Evolutionary conservation across 805 yeast genomes (phyloP).

Genomic region (Ogataea nitratoaversa): DNA sequence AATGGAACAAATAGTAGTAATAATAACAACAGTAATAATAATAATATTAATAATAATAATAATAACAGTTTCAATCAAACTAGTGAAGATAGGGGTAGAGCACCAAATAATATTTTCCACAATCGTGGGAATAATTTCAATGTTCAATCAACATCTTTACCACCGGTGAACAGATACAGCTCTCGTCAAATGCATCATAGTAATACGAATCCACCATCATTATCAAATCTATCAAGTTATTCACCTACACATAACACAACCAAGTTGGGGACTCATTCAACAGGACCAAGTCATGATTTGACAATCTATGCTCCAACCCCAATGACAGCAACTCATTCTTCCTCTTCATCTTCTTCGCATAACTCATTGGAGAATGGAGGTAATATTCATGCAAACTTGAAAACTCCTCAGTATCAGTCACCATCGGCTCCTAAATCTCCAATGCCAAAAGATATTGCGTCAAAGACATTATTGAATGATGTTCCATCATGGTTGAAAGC

Average conservation of each 20-base stretch:
- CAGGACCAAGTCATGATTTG: not conserved
- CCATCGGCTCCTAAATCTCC: constrained; percentile 33
- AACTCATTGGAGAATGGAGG: not conserved
- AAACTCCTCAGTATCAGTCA: constrained; percentile 3
- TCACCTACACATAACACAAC: not conserved
- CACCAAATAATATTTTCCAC: constrained; percentile 13
- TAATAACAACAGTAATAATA: not conserved
- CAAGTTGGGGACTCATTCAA: not conserved
- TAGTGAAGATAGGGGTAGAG: constrained; percentile 20
- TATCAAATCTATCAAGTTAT: not conserved
- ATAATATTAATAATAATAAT: constrained; percentile 6
- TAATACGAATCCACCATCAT: not conserved
- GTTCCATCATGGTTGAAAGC: constrained; percentile 92
- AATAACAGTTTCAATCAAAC: constrained; percentile 2
- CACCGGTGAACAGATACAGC: constrained; percentile 16
- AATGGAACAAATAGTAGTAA: constrained; percentile 3
- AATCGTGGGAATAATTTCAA: constrained; percentile 11
- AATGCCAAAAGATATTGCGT: constrained; percentile 48
- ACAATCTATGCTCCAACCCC: constrained; percentile 16
- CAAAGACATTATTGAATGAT: constrained; percentile 56
- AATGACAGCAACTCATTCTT: constrained; percentile 3
- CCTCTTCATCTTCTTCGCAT: not conserved
- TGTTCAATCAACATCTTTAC: constrained; percentile 21
- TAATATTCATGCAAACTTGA: constrained; percentile 5
- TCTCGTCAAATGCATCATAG: constrained; percentile 1